phyloP scores from a whole-genome alignment of 2,329 filamentous ascomycete genomes.

The Onygena corvina region DNA sequence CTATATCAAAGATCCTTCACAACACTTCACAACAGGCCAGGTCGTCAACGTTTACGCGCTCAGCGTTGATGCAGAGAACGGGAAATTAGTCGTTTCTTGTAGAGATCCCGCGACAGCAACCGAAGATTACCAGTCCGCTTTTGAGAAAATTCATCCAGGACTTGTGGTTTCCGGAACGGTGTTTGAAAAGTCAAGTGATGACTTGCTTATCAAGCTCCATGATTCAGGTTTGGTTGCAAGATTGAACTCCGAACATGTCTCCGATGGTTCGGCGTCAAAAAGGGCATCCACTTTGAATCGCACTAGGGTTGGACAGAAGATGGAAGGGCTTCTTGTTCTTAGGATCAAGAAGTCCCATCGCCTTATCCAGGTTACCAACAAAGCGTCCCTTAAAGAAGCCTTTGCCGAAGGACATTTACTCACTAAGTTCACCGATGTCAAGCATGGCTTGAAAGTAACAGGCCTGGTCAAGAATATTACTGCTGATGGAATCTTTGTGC shows the following conservation, averaged over 20 bases:
- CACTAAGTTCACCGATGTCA: conserved; percentile 57
- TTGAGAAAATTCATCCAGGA: conserved; percentile 62
- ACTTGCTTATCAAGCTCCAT: conserved; percentile 63
- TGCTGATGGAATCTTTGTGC: conserved; percentile 69
- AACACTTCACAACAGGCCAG: conserved; percentile 83
- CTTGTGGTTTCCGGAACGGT: conserved; percentile 66
- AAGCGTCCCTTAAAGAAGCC: conserved; percentile 68
- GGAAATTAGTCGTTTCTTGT: conserved; percentile 76
- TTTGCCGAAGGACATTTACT: conserved; percentile 60
- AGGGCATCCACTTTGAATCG: conserved; percentile 64
- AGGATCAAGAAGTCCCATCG: conserved; percentile 69
- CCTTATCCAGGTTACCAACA: conserved; percentile 65
- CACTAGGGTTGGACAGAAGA: conserved; percentile 68
- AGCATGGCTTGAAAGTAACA: conserved; percentile 54
- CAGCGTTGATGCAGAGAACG: conserved; percentile 58
- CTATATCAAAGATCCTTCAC: conserved; percentile 74
- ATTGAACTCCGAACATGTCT: conserved; percentile 64
- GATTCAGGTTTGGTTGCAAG: conserved; percentile 64
- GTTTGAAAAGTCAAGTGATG: conserved; percentile 66
- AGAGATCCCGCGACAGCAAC: conserved; percentile 75
- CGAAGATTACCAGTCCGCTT: conserved; percentile 59
- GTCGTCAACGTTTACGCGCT: conserved; percentile 85
- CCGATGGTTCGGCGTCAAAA: conserved; percentile 72
- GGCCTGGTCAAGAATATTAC: conserved; percentile 84
- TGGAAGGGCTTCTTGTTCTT: conserved; percentile 74